Evolutionary conservation across 148 eudicot species (phyloP), one percentile per base, ranked within the genome.

Genomic region (Vaccinium myrtillus): DNA sequence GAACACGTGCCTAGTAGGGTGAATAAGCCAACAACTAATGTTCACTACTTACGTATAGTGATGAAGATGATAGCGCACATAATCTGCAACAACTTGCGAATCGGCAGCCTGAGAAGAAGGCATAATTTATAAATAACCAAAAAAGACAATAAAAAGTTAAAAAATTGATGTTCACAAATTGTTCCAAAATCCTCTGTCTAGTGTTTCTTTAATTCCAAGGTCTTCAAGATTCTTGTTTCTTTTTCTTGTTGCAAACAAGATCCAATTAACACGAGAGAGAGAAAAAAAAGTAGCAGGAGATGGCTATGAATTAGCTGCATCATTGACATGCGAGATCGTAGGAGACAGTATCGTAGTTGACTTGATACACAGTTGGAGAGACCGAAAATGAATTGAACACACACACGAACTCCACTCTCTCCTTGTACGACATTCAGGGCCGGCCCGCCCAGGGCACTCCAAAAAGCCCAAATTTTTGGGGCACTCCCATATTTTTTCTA

Each of bases 11-110:
- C 11, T 51, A 43, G 80, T 2, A 78, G 27, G 55, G 81, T 25
- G 25, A 59, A 43, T 19, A 39, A 58, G 19, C 27, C 39, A 58
- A 80, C 21, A 59, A 16, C 21, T 49, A 84, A 10, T 50, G 54
- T 67, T 56, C 48, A 90, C 98, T 88, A 91, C 98, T 90, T 90
- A 97, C 98, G 96, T 97, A 92, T 94, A 98, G 83, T 97, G 99
- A 88, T 95, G 95, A 80, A 97, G 98, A 89, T 89, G 92, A 87
- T 95, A 90, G 46, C 99, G 92, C 58, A 95, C 99, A 85, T 94
- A 95, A 84, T 97, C 99, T 48, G 99, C 94, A 53, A 95, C 92
- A 75, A 97, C 83, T 83, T 97, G 99, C n/a, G 98, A 92, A 87
- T 97, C 99, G 82, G 98, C 99, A 79, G 99, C 98, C 99, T 97